phyloP scores from a whole-genome alignment of 768 basidiomycete genomes.

The Auriscalpium microsporum region DNA sequence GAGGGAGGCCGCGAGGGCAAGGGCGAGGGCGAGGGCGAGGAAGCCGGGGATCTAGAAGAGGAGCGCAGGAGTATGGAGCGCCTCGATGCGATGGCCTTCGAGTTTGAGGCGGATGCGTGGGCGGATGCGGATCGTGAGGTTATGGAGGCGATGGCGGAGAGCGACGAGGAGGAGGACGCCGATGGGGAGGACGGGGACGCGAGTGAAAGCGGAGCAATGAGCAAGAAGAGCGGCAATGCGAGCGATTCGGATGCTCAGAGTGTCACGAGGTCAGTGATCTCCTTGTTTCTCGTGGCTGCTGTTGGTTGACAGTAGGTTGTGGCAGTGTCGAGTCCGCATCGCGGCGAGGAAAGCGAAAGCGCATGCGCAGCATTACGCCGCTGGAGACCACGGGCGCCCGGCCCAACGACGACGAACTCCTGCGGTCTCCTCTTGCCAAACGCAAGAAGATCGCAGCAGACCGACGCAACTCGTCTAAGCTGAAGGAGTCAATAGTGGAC shows the following conservation, averaged over 20 bases:
- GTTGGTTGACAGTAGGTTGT: not conserved
- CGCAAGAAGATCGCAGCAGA: constrained; percentile 68
- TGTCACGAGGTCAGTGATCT: constrained; percentile 29
- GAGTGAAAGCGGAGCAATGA: constrained; percentile 22
- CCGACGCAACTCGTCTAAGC: constrained; percentile 53
- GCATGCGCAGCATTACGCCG: constrained; percentile 64
- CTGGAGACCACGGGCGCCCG: constrained; percentile 41
- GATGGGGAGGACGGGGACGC: constrained; percentile 34
- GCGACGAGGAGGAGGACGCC: constrained; percentile 21
- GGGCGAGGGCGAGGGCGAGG: constrained; percentile 12
- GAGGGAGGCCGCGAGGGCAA: constrained; percentile 22
- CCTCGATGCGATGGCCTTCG: no score
- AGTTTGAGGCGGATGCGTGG: constrained; percentile 5
- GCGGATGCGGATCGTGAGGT: constrained; percentile 12
- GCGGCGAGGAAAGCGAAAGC: constrained; percentile 47
- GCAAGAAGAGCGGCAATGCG: constrained; percentile 45
- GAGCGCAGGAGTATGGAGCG: not conserved
- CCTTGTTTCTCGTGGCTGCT: not conserved
- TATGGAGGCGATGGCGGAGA: constrained; percentile 22
- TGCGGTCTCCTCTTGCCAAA: constrained; percentile 69
- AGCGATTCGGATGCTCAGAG: constrained; percentile 37
- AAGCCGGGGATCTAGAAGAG: constrained; percentile 9
- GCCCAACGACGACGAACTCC: constrained; percentile 27
- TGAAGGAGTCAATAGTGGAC: constrained; percentile 41
- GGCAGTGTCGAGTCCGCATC: constrained; percentile 33